A percentile compares a stretch with the other conserved stretches of the same genome.
These are phyloP conservation scores for Senna siamea DNA, from an alignment of 306 rosid species.

Conservation along the genomic window DNA sequence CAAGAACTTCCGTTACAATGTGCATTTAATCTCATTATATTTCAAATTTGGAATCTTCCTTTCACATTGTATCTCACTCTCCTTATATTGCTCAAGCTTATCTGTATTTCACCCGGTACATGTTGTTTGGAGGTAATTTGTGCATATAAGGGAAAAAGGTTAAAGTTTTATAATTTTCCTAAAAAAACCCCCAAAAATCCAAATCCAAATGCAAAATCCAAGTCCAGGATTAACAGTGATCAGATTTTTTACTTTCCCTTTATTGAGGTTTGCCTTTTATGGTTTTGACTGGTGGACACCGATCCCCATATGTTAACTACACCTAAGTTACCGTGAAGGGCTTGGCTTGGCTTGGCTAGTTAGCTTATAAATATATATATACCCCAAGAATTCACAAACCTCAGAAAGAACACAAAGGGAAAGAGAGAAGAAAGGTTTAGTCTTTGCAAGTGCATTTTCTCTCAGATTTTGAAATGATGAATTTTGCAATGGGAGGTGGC, in stretches of 20 bases:
- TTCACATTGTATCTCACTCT: background rate
- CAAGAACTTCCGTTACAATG: background rate
- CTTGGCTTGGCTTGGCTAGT: background rate
- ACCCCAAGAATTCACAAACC: background rate
- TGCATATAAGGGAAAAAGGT: background rate
- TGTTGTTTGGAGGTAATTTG: background rate
- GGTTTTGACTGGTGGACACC: background rate
- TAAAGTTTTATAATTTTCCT: background rate
- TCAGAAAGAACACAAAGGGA: background rate
- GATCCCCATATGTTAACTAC: background rate
- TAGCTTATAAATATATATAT: background rate
- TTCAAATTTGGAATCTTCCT: conserved; percentile 11
- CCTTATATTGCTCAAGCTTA: background rate
- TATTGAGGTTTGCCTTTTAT: background rate
- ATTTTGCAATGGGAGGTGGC: conserved; percentile 20
- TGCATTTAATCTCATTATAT: background rate
- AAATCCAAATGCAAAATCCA: background rate
- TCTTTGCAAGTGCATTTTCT: background rate
- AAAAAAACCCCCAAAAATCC: conserved; percentile 4
- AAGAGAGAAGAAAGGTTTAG: background rate
- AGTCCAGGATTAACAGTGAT: background rate
- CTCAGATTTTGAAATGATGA: conserved; percentile 34
- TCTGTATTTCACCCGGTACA: background rate
- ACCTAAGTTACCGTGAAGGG: background rate
- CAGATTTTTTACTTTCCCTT: background rate